Base-by-base conservation (phyloP, 1,284 basidiomycete genomes). In the Heterobasidion irregulare region DNA sequence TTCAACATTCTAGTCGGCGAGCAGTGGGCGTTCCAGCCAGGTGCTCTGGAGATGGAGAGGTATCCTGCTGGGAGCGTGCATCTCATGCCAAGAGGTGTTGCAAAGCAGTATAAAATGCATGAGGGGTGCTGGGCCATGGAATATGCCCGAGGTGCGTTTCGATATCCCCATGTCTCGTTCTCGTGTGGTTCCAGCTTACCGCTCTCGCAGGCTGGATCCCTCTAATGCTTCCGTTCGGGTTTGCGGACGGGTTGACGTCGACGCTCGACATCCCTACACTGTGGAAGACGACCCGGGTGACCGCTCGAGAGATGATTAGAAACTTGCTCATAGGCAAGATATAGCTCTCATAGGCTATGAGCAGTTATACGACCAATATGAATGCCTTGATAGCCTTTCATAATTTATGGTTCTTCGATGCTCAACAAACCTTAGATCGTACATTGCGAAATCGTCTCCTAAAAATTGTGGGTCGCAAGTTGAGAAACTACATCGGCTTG, bases 41-140 rank as follows among this genome's bases (percentile, higher is more conserved):
- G 94, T 32, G 78, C 79, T 2, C 74, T 98, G 41, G 82, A 85
- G 62, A 88, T 82, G 76, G 94, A 98, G 78, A 72, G 82, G 43
- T 99, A 99, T 69, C 72, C 75, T 2, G 75, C 92, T 1, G 96
- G 96, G 6, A 83, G 81, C 54, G 86, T 97, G 8, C 92, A 99
- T 70, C 79, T 89, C 67, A 74, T 99, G 56, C 82, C 77, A 8
- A 77, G 96, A 35, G 94, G 94, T 7, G 77, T 80, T 1, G 88
- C 87, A 54, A 98, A 97, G 76, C 97, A 99, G 72, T 99, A 99
- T 75, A 94, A 93, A 71, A 96, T 98, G 90, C 92, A 92, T 64
- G 84, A 94, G 61, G 92, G 91, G 10, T 95, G 92, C 68, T 99
- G 92, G 72, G 96, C 96, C 2, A 74, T 99, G 61, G 96, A 99